Base-by-base conservation (phyloP, 1,284 basidiomycete species). In the Athelia sp. region DNA sequence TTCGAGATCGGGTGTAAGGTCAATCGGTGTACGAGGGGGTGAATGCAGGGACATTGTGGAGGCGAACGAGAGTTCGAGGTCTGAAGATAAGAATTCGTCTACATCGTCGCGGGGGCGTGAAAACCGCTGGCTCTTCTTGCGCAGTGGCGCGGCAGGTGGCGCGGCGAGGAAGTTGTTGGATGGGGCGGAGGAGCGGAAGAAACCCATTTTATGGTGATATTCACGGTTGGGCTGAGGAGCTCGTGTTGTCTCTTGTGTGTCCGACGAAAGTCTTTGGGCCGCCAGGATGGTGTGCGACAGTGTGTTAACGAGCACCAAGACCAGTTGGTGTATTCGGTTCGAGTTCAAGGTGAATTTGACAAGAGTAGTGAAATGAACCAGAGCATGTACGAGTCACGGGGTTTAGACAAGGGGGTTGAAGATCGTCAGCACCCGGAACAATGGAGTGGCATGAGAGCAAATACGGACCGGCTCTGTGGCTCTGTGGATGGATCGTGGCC, bases 41-140 rank as follows among this genome's bases (percentile, higher is more conserved):
- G 87, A 88, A 59, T 86, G 76, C 43, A 90, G 69, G 6, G 87
- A 90, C 64, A 90, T 82, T 54, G 76, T 87, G 23, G 87, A 88
- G 13, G 86, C 86, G 61, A 90, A 90, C 15, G 87, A 90, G 38
- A 81, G 70, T 61, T 90, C 87, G 42, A 90, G 75, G 58, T 88
- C 84, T 13, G 82, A 84, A 23, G 81, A 81, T 43, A 83, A 72
- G 62, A 82, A 84, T 38, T 83, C 78, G 52, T 87, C 81, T 48
- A 80, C 62, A 48, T 85, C 80, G 58, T 79, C 74, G 50, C 63
- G 66, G 43, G 65, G 60, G 40, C 63, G 67, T 45, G 62, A 66
- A 54, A 59, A 64, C 51, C 66, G 64, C 56, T 74, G 71, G 49
- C 63, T 62, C 65, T 21, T 71, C 62, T 81, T 79, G 57, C 77